Conservation (phyloP, 2,329 filamentous ascomycete genomes). For the Paraphaeosphaeria sporulosa region DNA sequence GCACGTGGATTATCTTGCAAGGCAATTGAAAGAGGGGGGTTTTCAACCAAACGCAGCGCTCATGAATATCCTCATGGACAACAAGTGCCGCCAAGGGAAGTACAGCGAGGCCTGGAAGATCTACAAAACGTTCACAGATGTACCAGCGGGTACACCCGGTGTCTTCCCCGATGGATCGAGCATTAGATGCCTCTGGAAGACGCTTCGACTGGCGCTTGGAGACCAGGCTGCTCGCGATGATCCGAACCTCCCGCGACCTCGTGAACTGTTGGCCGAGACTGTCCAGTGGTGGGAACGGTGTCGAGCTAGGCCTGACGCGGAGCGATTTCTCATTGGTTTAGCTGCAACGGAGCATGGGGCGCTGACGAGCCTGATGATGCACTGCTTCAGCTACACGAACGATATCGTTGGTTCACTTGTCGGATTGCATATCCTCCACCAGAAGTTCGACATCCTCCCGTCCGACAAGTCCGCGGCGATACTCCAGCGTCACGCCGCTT, state of each 20-base stretch:
- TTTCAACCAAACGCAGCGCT: constrained; percentile 34
- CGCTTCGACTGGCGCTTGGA: constrained; percentile 39
- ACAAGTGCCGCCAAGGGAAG: constrained; percentile 36
- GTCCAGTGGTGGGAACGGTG: constrained; percentile 38
- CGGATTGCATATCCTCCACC: constrained; percentile 40
- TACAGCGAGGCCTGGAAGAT: constrained; percentile 38
- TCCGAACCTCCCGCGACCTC: constrained; percentile 37
- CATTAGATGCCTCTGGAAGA: constrained; percentile 43
- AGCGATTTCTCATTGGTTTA: constrained; percentile 37
- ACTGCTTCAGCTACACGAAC: constrained; percentile 44
- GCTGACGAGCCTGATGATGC: constrained; percentile 38
- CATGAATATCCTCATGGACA: constrained; percentile 46
- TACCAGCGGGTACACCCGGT: constrained; percentile 19
- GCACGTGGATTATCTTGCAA: constrained; percentile 43
- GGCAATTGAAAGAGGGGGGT: constrained; percentile 30
- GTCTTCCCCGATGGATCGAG: constrained; percentile 42
- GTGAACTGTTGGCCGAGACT: constrained; percentile 40
- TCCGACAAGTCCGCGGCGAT: constrained; percentile 27
- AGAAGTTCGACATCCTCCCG: constrained; percentile 37
- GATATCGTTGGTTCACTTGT: constrained; percentile 46
- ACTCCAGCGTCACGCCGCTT: constrained; percentile 39
- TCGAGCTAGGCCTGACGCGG: constrained; percentile 33
- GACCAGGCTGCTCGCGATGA: constrained; percentile 27
- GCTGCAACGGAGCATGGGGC: constrained; percentile 31
- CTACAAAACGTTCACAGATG: constrained; percentile 38